Conservation (phyloP, 345 rosid species). For the Lepidium sativum region DNA sequence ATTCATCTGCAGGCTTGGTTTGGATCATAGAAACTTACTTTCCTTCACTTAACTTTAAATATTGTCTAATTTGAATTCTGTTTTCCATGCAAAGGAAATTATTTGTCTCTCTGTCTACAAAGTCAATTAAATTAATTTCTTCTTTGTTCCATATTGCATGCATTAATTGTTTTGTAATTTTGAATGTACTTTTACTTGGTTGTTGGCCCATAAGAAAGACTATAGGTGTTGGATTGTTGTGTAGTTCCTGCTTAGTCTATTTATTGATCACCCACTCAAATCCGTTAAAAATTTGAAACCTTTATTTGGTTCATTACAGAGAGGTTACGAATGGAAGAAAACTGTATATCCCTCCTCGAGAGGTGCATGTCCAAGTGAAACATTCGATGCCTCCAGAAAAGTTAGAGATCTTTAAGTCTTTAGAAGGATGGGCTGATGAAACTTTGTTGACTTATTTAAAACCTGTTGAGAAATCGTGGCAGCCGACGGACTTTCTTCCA, state of each 20-base stretch:
- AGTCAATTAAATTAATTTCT: background rate
- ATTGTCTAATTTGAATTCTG: background rate
- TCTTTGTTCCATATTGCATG: background rate
- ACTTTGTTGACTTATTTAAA: conserved; percentile 46
- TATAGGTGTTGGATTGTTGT: background rate
- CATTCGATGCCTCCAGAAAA: conserved; percentile 55
- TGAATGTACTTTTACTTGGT: background rate
- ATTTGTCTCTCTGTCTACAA: background rate
- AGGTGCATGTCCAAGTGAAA: conserved; percentile 61
- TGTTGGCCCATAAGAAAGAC: conserved; percentile 8
- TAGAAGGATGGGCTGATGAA: conserved; percentile 61
- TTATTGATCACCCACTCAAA: background rate
- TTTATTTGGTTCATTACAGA: conserved; percentile 26
- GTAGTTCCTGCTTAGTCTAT: background rate
- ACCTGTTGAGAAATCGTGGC: conserved; percentile 69
- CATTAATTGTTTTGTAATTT: background rate
- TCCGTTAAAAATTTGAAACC: background rate
- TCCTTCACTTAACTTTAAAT: background rate
- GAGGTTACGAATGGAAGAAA: conserved; percentile 49
- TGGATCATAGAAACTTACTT: background rate
- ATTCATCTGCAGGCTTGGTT: background rate
- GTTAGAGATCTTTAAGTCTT: conserved; percentile 38
- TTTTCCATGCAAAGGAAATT: background rate
- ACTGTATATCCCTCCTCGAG: conserved; percentile 47
- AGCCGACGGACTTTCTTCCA: conserved; percentile 51